phyloP scores from a whole-genome alignment of 1,284 basidiomycete genomes.

The Cutaneotrichosporon sp. region DNA sequence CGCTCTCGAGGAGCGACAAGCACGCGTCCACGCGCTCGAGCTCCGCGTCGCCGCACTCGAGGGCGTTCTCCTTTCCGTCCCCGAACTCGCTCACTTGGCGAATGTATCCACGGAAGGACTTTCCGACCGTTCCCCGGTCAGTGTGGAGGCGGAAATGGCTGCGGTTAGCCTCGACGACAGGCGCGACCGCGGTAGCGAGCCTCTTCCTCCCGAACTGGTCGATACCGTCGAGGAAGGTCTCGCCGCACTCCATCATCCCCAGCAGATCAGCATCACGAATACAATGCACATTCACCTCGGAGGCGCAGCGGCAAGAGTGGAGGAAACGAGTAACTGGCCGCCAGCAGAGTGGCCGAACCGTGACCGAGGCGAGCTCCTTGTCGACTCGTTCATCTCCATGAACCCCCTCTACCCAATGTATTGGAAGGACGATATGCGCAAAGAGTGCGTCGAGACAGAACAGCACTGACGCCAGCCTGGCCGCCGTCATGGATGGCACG shows the following conservation, averaged over 20 bases:
- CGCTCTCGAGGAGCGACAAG: constrained; percentile 19
- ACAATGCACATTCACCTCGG: constrained; percentile 7
- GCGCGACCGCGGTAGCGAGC: constrained; percentile 8
- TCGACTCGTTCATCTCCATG: constrained; percentile 11
- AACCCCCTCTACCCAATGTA: constrained; percentile 14
- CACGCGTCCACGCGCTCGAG: constrained; percentile 14
- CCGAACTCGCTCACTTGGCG: neutral
- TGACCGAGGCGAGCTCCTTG: constrained; percentile 11
- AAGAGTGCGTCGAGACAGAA: neutral
- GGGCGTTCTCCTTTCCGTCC: constrained; percentile 2
- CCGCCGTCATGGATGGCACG: constrained; percentile 5
- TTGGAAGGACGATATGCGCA: constrained; percentile 7
- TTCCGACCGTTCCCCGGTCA: neutral
- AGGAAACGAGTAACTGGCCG: constrained; percentile 4
- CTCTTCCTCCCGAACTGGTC: neutral
- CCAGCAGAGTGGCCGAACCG: constrained; percentile 17
- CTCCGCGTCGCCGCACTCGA: constrained; percentile 5
- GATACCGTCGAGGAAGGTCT: constrained; percentile 10
- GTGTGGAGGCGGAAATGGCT: neutral
- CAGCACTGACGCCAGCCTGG: constrained; percentile 10
- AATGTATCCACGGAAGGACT: constrained; percentile 8
- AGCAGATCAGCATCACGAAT: constrained; percentile 2
- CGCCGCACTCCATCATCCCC: neutral
- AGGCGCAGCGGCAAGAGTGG: neutral
- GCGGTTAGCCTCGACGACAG: neutral